phyloP scores from a whole-genome alignment of 208 protist genomes.

The Leishmania aethiopica region DNA sequence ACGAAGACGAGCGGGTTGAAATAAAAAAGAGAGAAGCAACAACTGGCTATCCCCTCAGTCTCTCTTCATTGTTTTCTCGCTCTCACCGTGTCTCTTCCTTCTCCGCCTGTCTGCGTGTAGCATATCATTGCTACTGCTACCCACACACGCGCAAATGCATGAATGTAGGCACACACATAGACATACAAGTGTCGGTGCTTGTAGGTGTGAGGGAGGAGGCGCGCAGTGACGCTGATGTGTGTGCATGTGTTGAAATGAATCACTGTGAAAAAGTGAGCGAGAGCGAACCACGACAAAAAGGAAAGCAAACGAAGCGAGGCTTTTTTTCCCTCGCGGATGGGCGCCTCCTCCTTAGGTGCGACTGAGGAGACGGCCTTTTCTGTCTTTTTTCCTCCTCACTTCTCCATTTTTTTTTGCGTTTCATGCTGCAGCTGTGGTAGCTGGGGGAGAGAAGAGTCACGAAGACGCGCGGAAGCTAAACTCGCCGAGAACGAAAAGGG shows the following conservation, averaged over 20 bases:
- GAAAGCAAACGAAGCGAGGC: not conserved
- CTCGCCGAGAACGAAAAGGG: not conserved
- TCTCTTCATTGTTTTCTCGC: not conserved
- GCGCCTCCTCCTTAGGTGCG: not conserved
- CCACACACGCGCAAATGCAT: not conserved
- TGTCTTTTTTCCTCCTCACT: not conserved
- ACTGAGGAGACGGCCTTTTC: not conserved
- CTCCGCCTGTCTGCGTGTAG: not conserved
- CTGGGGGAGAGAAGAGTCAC: not conserved
- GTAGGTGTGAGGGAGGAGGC: not conserved
- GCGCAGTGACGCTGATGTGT: not conserved
- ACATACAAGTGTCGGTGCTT: not conserved
- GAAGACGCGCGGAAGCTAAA: not conserved
- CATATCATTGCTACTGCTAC: not conserved
- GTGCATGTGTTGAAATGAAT: not conserved
- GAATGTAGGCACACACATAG: not conserved
- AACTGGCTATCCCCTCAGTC: not conserved
- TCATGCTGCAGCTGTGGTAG: not conserved
- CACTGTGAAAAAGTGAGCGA: not conserved
- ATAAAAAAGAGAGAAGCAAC: not conserved
- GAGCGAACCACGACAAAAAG: not conserved
- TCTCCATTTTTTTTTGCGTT: not conserved
- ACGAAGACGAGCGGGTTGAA: not conserved
- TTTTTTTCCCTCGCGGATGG: not conserved
- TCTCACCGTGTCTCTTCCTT: not conserved